Evolutionary conservation across 1,284 basidiomycete genomes (phyloP), one percentile per base, ranked within the genome.

Genomic region (Trichosporon faecale): DNA sequence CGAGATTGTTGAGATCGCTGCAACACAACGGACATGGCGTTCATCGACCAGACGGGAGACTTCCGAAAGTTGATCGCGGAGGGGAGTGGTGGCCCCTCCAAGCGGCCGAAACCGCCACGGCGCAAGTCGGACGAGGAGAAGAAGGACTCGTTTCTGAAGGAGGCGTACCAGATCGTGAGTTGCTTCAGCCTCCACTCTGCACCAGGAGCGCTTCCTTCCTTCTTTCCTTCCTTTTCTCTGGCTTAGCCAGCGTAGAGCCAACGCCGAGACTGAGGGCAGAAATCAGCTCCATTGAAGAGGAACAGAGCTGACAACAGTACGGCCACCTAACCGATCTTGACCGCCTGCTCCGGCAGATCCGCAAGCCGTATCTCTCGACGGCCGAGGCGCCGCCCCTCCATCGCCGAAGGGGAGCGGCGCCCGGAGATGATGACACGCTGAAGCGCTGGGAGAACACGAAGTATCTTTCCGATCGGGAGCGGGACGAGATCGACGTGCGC

Each of bases 401-500:
- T 2, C 76, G 76, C 7, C 75, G 76, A 23, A 44, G 70, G 8
- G n/a, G 33, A 12, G 46, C 52, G 0, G n/a, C 35, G 31, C 33
- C 11, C 7, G 46, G 55, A 8, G 70, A 37, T 37, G 69, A 52
- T 2, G 72, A 75, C 23, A 74, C 73, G 60, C 73, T 79, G 69
- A 68, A 67, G 74, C 78, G 52, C 74, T 84, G 77, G 79, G 73
- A 84, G 35, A 81, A 79, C 27, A 79, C 80, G n/a, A 84, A 84
- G 63, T 83, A 82, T 64, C 77, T 88, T 9, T 85, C 76, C 3
- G 87, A 88, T 67, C 78, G 82, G 21, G 87, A 88, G 73, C 78
- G 86, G 65, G 87, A 88, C 74, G 87, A 88, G 80, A 86, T 88
- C 68, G 87, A 88, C 78, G 82, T 86, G 67, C 83, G 85, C 72